Conservation (phyloP, 352 stramenopile species). For the Thraustotheca clavata region DNA sequence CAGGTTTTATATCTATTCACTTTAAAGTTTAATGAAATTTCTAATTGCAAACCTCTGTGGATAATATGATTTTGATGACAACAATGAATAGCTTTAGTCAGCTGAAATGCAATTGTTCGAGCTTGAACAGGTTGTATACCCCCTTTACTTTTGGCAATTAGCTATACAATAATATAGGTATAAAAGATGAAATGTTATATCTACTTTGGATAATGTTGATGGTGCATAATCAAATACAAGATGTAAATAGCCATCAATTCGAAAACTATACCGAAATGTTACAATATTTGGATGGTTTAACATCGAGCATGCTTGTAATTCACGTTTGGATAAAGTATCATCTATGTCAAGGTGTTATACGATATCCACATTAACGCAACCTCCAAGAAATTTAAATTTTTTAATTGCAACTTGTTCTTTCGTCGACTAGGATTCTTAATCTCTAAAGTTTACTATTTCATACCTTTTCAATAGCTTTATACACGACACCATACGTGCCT, state of each 20-base stretch:
- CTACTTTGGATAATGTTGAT: constrained; percentile 60
- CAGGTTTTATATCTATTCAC: constrained; percentile 60
- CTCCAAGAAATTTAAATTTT: constrained; percentile 64
- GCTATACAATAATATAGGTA: constrained; percentile 20
- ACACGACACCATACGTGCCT: constrained; percentile 76
- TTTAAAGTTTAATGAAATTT: neutral
- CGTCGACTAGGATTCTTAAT: constrained; percentile 29
- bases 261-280: constrained; percentile 74
- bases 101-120: constrained; percentile 48
- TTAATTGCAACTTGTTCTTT: constrained; percentile 73
- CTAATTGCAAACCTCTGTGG: constrained; percentile 46
- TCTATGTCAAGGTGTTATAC: constrained; percentile 26
- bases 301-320: constrained; percentile 78
- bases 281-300: constrained; percentile 73
- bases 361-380: constrained; percentile 22
- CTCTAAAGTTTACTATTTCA: neutral
- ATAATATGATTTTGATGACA: constrained; percentile 75
- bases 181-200: neutral
- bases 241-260: constrained; percentile 61
- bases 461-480: constrained; percentile 72
- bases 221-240: constrained; percentile 74
- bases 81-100: constrained; percentile 65
- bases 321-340: constrained; percentile 64
- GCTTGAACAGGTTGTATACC: constrained; percentile 47
- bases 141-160: constrained; percentile 47